Percentiles rank a stretch among this genome's conserved stretches.
phyloP scores from a whole-genome alignment of 805 yeast species.

The Barnettozyma sp. region DNA sequence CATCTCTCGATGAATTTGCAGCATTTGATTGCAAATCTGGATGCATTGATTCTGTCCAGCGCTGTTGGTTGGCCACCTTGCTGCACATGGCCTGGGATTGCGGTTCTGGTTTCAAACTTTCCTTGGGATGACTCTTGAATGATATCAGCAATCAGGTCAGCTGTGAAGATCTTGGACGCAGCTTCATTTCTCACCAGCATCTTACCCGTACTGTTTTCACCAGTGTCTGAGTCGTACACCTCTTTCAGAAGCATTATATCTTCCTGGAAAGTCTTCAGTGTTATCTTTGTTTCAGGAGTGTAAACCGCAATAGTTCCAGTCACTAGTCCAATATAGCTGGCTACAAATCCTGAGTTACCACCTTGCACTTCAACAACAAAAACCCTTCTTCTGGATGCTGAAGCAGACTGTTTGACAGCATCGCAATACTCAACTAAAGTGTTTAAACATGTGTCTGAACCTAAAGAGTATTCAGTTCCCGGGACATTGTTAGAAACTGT shows the following conservation, averaged over 20 bases:
- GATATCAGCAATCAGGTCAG: constrained; percentile 77
- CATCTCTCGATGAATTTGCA: constrained; percentile 78
- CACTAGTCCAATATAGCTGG: constrained; percentile 75
- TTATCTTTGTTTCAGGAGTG: constrained; percentile 79
- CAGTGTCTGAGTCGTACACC: constrained; percentile 65
- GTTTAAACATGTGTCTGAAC: constrained; percentile 93
- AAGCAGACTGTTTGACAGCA: constrained; percentile 88
- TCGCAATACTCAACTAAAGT: constrained; percentile 89
- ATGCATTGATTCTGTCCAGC: constrained; percentile 84
- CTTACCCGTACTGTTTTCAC: constrained; percentile 79
- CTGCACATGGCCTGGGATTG: constrained; percentile 97
- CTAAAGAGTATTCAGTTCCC: constrained; percentile 95
- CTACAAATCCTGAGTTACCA: constrained; percentile 92
- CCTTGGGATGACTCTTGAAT: constrained; percentile 73
- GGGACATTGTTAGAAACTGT: constrained; percentile 97
- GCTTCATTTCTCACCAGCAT: constrained; percentile 76
- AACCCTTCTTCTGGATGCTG: constrained; percentile 88
- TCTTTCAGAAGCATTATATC: constrained; percentile 67
- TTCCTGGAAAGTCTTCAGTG: constrained; percentile 59
- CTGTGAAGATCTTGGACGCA: constrained; percentile 76
- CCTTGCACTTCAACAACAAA: constrained; percentile 98
- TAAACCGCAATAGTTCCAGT: constrained; percentile 90
- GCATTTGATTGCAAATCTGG: constrained; percentile 85
- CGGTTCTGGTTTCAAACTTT: constrained; percentile 84
- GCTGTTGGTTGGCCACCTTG: constrained; percentile 96